A percentile compares a stretch with the other conserved stretches of the same genome.
These are phyloP conservation scores for Fusarium irregulare DNA, from an alignment of 2,329 filamentous ascomycete genomes.

Conservation along the genomic window DNA sequence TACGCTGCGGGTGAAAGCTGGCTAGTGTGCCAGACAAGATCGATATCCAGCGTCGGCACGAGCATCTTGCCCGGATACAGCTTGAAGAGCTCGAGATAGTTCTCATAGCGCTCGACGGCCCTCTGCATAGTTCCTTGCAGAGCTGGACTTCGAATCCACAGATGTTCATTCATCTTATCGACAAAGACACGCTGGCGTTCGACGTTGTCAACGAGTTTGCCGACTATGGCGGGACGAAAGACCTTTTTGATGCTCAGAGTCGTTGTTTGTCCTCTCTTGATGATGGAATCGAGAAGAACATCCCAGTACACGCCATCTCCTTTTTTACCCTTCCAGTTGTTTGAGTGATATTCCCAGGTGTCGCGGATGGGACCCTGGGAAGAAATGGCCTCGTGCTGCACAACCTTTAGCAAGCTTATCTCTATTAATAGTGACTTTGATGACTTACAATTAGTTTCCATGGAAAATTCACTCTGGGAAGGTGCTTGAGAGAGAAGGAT, in stretches of 20 bases:
- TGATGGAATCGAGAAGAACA: constrained; percentile 8
- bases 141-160: constrained; percentile 54
- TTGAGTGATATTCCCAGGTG: constrained; percentile 14
- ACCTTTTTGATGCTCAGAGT: not conserved
- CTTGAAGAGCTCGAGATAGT: constrained; percentile 52
- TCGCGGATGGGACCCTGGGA: constrained; percentile 27
- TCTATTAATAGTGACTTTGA: fast-evolving
- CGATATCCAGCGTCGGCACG: constrained; percentile 55
- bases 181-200: constrained; percentile 52
- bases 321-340: constrained; percentile 5
- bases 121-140: constrained; percentile 50
- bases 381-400: constrained; percentile 29
- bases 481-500: not conserved
- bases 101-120: constrained; percentile 52
- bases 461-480: constrained; percentile 24
- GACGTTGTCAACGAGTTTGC: constrained; percentile 23
- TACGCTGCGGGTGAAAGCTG: constrained; percentile 51
- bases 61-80: constrained; percentile 50
- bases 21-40: constrained; percentile 58
- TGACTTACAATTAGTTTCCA: constrained; percentile 30
- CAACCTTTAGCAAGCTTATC: not conserved
- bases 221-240: not conserved
- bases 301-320: not conserved
- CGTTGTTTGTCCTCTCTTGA: constrained; percentile 3
- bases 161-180: constrained; percentile 53